Conservation (phyloP, 495 filamentous ascomycete species). For the Paragyromitra xinjiangensis region DNA sequence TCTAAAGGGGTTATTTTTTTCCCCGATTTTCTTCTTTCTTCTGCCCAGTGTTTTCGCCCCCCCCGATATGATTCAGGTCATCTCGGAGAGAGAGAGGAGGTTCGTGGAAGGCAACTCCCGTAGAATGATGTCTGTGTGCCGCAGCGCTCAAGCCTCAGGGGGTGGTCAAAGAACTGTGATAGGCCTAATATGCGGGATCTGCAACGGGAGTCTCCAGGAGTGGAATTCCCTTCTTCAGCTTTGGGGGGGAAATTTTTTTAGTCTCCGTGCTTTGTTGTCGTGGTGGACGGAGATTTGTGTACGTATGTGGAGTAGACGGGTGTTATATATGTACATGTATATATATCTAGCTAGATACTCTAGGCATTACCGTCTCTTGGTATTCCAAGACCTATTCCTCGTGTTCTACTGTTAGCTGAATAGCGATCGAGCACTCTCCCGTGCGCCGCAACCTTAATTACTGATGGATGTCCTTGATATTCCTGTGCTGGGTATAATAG, state of each 20-base stretch:
- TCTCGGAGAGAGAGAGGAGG: constrained; percentile 12
- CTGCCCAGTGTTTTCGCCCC: neutral
- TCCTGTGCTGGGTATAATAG: neutral
- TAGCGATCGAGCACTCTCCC: neutral
- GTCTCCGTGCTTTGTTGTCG: too few relatives aligned
- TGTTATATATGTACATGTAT: neutral
- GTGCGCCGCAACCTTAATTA: neutral
- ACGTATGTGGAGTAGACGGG: neutral
- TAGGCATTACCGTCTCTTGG: constrained; percentile 3
- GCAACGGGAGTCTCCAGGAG: constrained; percentile 10
- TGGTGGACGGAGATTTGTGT: constrained; percentile 3
- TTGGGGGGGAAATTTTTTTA: neutral
- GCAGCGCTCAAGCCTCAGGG: constrained; percentile 12
- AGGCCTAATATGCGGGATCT: constrained; percentile 12
- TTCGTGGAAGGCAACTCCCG: constrained; percentile 14
- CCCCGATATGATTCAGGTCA: constrained; percentile 12
- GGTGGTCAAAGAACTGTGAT: constrained; percentile 24
- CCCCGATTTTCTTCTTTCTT: constrained; percentile 5
- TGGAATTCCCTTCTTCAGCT: neutral
- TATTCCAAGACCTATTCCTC: neutral
- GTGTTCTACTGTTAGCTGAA: neutral
- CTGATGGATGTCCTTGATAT: neutral
- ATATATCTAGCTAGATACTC: neutral
- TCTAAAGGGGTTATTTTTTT: constrained; percentile 39
- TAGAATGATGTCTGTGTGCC: constrained; percentile 16